Evolutionary conservation across 305 asterid genomes (phyloP).

Genomic region (Withania somnifera): DNA sequence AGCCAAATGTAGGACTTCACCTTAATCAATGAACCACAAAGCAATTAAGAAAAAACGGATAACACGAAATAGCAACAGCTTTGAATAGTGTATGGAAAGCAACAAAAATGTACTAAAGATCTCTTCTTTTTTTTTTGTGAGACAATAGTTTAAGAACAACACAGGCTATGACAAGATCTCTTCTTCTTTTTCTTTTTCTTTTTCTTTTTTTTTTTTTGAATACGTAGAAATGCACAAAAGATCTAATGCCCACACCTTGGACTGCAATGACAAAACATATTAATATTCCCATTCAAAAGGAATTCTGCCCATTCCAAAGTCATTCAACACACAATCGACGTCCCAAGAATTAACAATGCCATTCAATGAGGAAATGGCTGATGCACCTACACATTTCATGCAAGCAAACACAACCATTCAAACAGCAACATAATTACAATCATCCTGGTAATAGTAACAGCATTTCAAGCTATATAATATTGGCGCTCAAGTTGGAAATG

Average conservation of each 20-base stretch:
- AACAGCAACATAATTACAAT: neutral
- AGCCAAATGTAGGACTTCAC: constrained; percentile 52
- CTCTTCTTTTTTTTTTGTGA: neutral
- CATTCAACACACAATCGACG: neutral
- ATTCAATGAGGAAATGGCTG: neutral
- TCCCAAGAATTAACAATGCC: neutral
- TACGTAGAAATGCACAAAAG: neutral
- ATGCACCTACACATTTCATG: neutral
- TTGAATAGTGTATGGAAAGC: neutral
- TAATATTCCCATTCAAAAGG: neutral
- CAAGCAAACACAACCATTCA: neutral
- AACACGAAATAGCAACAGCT: neutral
- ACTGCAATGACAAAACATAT: neutral
- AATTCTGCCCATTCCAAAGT: neutral
- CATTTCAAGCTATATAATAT: neutral
- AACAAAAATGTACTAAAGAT: neutral
- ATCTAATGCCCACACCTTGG: neutral
- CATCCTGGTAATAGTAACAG: neutral
- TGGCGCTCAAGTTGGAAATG: neutral
- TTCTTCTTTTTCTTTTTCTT: no score
- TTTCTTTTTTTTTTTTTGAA: neutral
- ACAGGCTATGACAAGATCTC: no score
- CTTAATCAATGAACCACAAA: neutral
- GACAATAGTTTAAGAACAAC: no score
- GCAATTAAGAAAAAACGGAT: neutral